Conservation (phyloP, 176 grass and related monocot species). For the Oryza glumipatula region DNA sequence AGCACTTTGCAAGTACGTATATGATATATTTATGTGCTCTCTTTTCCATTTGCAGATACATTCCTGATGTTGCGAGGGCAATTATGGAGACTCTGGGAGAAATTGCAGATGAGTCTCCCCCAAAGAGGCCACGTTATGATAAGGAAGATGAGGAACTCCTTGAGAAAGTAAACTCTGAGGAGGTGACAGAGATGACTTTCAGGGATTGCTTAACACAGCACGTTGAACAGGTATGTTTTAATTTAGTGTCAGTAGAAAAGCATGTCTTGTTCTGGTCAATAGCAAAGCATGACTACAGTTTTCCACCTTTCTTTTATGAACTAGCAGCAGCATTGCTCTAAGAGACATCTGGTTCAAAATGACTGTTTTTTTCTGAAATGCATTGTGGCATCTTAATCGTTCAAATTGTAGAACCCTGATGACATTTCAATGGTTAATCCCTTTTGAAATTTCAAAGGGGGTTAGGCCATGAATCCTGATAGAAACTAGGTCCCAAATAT, state of each 20-base stretch:
- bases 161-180: constrained; percentile 70
- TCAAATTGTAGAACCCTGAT: neutral
- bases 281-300: neutral
- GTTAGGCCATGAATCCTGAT: neutral
- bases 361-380: neutral
- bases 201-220: constrained; percentile 79
- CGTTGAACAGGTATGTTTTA: constrained; percentile 81
- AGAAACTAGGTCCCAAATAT: neutral
- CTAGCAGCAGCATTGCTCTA: neutral
- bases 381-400: neutral
- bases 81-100: constrained; percentile 87
- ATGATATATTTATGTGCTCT: neutral
- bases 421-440: neutral
- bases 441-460: constrained; percentile 3
- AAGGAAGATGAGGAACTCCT: constrained; percentile 88
- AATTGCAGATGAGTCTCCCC: constrained; percentile 64
- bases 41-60: constrained; percentile 64
- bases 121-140: constrained; percentile 60
- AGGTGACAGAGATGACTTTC: constrained; percentile 81
- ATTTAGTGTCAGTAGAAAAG: neutral
- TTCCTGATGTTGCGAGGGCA: constrained; percentile 95
- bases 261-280: neutral
- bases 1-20: neutral
- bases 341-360: neutral
- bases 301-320: neutral